phyloP scores from a whole-genome alignment of 2,329 filamentous ascomycete species.

The Penicillium sp. region DNA sequence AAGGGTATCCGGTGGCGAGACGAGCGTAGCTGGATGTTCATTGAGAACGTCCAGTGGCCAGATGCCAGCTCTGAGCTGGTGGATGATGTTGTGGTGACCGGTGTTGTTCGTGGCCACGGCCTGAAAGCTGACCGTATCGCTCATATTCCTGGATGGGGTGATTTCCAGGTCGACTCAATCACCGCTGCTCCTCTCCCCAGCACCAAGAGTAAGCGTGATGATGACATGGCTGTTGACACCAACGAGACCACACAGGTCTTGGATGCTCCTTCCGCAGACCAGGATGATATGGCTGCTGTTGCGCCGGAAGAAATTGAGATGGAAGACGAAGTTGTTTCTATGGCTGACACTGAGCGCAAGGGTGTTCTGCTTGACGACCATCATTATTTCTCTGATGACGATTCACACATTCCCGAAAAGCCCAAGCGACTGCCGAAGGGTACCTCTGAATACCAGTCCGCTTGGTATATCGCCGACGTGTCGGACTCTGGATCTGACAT shows the following conservation, averaged over 20 bases:
- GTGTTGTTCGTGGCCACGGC: slow-evolving; percentile 81
- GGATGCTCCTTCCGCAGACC: slow-evolving; percentile 75
- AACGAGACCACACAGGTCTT: slow-evolving; percentile 57
- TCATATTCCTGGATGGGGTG: slow-evolving; percentile 91
- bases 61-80: slow-evolving; percentile 51
- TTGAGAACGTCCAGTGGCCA: slow-evolving; percentile 79
- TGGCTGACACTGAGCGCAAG: slow-evolving; percentile 67
- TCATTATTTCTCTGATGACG: slow-evolving; percentile 95
- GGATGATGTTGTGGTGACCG: slow-evolving; percentile 74
- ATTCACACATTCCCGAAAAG: slow-evolving; percentile 60
- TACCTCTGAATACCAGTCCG: slow-evolving; percentile 91
- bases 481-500: slow-evolving; percentile 86
- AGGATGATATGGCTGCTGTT: slow-evolving; percentile 79
- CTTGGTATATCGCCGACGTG: slow-evolving; percentile 85
- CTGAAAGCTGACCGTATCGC: slow-evolving; percentile 88
- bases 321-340: slow-evolving; percentile 64
- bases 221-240: slow-evolving; percentile 72
- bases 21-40: slow-evolving; percentile 91
- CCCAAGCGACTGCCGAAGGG: slow-evolving; percentile 84
- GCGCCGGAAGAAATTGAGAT: slow-evolving; percentile 86
- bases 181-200: slow-evolving; percentile 71
- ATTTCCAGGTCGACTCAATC: slow-evolving; percentile 91
- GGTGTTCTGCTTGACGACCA: slow-evolving; percentile 95
- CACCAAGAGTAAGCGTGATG: slow-evolving; percentile 57
- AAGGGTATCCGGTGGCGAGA: slow-evolving; percentile 97